Percentiles rank a stretch among this genome's conserved stretches.
Evolutionary conservation across 148 eudicot genomes (phyloP).

Genomic region (Nyssa sinensis): DNA sequence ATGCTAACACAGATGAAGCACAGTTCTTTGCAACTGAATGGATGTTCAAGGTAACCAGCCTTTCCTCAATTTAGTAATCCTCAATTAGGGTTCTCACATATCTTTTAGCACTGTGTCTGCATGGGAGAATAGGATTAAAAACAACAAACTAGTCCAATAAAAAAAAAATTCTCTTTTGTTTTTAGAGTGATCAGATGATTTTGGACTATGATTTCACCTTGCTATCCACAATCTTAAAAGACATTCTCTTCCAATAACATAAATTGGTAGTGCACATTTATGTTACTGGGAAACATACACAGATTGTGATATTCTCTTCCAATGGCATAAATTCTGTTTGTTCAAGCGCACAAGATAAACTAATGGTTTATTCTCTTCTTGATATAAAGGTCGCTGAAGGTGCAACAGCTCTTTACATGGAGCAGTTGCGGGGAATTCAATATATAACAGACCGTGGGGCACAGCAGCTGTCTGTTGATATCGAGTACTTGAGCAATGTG

Average conservation of each 20-base stretch:
- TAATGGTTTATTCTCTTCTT: constrained; percentile 7
- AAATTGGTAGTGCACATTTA: too few species aligned
- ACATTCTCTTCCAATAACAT: not conserved
- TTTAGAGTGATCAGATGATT: not conserved
- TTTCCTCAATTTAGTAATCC: not conserved
- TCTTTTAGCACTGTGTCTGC: not conserved
- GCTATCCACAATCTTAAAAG: too few species aligned
- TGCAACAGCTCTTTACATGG: constrained; percentile 84
- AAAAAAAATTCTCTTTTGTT: not conserved
- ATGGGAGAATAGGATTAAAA: not conserved
- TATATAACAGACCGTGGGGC: constrained; percentile 91
- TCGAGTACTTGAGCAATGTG: constrained; percentile 86
- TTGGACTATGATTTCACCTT: not conserved
- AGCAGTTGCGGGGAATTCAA: constrained; percentile 88
- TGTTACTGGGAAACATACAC: too few species aligned
- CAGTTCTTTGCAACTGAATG: constrained; percentile 81
- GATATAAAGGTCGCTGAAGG: constrained; percentile 85
- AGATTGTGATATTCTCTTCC: not conserved
- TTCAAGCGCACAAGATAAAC: constrained; percentile 2
- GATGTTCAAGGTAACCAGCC: constrained; percentile 73
- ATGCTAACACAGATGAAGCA: constrained; percentile 79
- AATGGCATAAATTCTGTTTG: not conserved
- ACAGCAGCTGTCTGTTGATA: constrained; percentile 84
- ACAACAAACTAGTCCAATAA: not conserved
- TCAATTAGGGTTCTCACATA: too few species aligned